These are phyloP conservation scores for Corymbia citriodora DNA, from an alignment of 441 rosid species.

Conservation along the genomic window DNA sequence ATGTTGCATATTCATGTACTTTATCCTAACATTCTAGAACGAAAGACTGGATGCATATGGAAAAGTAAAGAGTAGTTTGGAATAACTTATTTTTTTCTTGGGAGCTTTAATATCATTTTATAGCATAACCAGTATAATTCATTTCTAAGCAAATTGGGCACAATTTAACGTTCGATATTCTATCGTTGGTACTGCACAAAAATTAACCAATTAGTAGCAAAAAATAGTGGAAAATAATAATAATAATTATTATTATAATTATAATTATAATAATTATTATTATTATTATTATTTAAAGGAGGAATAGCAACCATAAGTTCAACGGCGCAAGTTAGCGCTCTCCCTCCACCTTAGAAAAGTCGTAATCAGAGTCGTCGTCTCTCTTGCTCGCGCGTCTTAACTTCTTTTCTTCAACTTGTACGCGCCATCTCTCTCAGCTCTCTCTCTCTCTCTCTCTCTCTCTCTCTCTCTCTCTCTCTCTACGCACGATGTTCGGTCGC, in stretches of 20 bases:
- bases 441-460: not conserved
- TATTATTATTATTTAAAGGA: no score
- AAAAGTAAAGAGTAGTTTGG: not conserved
- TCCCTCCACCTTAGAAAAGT: not conserved
- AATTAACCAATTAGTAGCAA: not conserved
- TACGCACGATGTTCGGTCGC: slow-evolving; percentile 14
- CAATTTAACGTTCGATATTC: no score
- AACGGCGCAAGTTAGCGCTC: not conserved
- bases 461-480: slow-evolving; percentile 15
- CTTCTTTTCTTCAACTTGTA: not conserved
- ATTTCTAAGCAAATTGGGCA: no score
- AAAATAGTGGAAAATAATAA: not conserved
- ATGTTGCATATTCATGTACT: not conserved
- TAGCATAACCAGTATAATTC: no score
- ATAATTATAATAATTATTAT: not conserved
- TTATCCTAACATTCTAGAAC: no score
- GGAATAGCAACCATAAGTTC: not conserved
- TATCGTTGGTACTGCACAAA: no score
- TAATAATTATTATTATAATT: not conserved
- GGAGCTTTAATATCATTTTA: no score
- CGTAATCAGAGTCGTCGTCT: not conserved
- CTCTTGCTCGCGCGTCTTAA: not conserved
- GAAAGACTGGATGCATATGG: not conserved
- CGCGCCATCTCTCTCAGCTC: not conserved
- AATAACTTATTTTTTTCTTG: not conserved